These are phyloP conservation scores for Candida mattraensis DNA, from an alignment of 805 yeast species.

Conservation along the genomic window DNA sequence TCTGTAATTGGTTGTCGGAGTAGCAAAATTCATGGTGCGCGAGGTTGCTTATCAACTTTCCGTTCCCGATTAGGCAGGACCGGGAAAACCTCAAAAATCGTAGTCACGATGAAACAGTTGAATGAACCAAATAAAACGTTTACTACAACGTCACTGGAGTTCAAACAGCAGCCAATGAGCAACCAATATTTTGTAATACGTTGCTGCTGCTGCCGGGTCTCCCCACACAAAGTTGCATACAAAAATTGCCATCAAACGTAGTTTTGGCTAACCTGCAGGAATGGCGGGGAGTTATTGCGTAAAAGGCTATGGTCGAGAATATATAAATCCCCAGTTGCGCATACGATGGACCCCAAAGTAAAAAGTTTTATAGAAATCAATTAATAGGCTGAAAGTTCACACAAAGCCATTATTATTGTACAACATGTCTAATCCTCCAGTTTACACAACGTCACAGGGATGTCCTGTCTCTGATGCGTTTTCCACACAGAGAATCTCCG, in stretches of 20 bases:
- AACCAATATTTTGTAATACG: constrained; percentile 4
- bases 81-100: too few relatives aligned
- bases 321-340: constrained; percentile 7
- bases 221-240: not conserved
- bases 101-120: too few relatives aligned
- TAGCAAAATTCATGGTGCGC: too few relatives aligned
- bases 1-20: too few relatives aligned
- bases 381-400: too few relatives aligned
- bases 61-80: too few relatives aligned
- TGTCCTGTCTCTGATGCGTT: constrained; percentile 75
- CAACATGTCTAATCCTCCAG: constrained; percentile 46
- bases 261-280: constrained; percentile 1
- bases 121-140: too few relatives aligned
- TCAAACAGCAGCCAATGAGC: constrained; percentile 2
- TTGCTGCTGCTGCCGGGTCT: constrained; percentile 2
- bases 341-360: too few relatives aligned
- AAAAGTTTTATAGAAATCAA: constrained; percentile 1
- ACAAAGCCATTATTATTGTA: too few relatives aligned
- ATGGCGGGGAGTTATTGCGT: constrained; percentile 5
- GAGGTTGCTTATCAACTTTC: too few relatives aligned
- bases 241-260: not conserved
- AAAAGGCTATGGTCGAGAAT: constrained; percentile 3
- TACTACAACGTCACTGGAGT: too few relatives aligned
- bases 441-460: constrained; percentile 72
- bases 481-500: constrained; percentile 72